phyloP scores from a whole-genome alignment of 495 filamentous ascomycete genomes.

The Saxophila tyrrhenica region DNA sequence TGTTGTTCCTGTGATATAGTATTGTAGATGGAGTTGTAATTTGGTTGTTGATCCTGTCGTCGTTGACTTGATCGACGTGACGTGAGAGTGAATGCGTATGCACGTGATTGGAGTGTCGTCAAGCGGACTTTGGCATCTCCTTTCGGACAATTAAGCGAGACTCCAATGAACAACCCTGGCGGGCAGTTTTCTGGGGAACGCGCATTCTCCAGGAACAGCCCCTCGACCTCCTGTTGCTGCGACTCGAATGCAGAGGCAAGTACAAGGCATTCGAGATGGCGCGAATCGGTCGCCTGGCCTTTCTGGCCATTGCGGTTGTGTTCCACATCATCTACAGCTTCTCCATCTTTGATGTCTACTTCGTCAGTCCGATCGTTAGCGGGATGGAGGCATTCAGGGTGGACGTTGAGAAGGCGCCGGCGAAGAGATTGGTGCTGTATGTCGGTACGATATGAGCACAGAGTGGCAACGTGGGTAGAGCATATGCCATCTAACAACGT shows the following conservation, averaged over 20 bases:
- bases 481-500: not conserved
- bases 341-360: conserved; percentile 99
- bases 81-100: not conserved
- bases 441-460: conserved; percentile 83
- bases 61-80: not conserved
- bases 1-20: not conserved
- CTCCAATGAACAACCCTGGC: not conserved
- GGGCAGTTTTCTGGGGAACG: not conserved
- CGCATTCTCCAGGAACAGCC: not conserved
- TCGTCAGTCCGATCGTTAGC: conserved; percentile 92
- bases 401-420: conserved; percentile 63
- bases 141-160: not conserved
- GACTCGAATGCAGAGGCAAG: not conserved
- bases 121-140: not conserved
- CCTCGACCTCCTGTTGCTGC: not conserved
- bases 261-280: conserved; percentile 24
- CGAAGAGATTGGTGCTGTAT: conserved; percentile 82
- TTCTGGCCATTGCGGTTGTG: conserved; percentile 79
- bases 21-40: not conserved
- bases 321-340: conserved; percentile 93
- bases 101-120: too few species aligned
- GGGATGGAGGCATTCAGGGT: conserved; percentile 79
- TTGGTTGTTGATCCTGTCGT: too few species aligned
- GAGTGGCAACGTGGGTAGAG: too few species aligned
- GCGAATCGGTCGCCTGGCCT: conserved; percentile 70